Conservation (phyloP, 345 rosid species). For the Lenwebbia sp. region DNA sequence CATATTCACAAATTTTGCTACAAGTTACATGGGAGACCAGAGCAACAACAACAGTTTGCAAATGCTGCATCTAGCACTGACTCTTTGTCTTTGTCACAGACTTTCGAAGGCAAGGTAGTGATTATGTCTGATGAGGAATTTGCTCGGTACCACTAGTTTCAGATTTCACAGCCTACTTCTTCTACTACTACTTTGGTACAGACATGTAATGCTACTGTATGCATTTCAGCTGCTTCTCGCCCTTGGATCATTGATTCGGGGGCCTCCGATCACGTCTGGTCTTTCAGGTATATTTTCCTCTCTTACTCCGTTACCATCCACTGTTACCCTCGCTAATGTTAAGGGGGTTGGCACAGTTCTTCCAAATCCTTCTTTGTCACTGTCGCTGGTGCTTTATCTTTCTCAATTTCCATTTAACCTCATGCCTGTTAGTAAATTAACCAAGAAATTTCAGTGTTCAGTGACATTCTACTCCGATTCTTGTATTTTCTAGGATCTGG, state of each 20-base stretch:
- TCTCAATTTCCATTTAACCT: not conserved
- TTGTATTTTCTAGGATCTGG: not conserved
- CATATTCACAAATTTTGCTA: not conserved
- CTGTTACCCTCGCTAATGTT: not conserved
- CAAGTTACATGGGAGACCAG: not conserved
- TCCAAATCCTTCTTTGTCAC: not conserved
- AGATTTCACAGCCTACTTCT: not conserved
- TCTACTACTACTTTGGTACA: not conserved
- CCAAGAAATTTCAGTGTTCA: not conserved
- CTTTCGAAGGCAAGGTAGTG: not conserved
- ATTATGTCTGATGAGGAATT: not conserved
- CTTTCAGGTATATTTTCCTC: not conserved
- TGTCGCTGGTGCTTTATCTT: not conserved
- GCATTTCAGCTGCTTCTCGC: not conserved
- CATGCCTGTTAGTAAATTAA: not conserved
- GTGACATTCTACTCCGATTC: not conserved
- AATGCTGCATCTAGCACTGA: not conserved
- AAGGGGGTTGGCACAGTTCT: not conserved
- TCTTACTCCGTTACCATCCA: not conserved
- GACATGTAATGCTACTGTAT: not conserved
- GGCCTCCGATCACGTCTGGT: not conserved
- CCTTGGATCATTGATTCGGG: not conserved
- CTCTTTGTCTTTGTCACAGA: not conserved
- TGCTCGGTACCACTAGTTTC: not conserved
- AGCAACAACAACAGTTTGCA: not conserved